phyloP scores from a whole-genome alignment of 1,284 basidiomycete genomes.

The Pterula multifida region DNA sequence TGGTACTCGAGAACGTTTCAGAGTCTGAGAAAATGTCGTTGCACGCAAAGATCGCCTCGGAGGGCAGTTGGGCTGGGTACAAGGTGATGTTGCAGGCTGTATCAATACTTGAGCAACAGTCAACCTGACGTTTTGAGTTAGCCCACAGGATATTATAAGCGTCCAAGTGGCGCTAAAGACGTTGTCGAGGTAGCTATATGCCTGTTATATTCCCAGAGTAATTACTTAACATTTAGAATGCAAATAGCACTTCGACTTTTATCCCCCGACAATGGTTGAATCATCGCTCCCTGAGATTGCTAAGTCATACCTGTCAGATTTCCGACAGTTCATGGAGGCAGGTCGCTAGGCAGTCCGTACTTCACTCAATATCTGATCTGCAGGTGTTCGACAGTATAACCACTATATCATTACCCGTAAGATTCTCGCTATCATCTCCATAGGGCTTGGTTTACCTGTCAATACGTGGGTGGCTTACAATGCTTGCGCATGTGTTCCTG shows the following conservation, averaged over 20 bases:
- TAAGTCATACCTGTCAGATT: constrained; percentile 8
- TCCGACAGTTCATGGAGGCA: constrained; percentile 11
- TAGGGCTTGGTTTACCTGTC: constrained; percentile 9
- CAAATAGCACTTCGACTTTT: constrained; percentile 10
- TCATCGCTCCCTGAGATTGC: constrained; percentile 5
- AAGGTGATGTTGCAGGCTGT: constrained; percentile 7
- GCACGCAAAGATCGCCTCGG: constrained; percentile 9
- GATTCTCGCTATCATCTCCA: constrained; percentile 11
- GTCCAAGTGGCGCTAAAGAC: constrained; percentile 10
- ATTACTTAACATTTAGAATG: no score
- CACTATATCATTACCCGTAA: constrained; percentile 10
- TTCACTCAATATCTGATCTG: no score
- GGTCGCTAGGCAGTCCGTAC: no score
- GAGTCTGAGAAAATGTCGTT: constrained; percentile 9
- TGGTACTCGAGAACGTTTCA: constrained; percentile 9
- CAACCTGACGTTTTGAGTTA: constrained; percentile 4
- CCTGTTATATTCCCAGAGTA: no score
- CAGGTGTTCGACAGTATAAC: constrained; percentile 11
- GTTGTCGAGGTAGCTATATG: constrained; percentile 8
- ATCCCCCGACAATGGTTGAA: constrained; percentile 7
- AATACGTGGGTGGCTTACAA: constrained; percentile 8
- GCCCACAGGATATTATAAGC: constrained; percentile 11
- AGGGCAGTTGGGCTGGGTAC: constrained; percentile 13
- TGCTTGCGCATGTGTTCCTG: background rate
- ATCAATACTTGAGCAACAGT: background rate